These are phyloP conservation scores for Gracilaria caudata DNA, from an alignment of 23 red algal species.

Conservation along the genomic window DNA sequence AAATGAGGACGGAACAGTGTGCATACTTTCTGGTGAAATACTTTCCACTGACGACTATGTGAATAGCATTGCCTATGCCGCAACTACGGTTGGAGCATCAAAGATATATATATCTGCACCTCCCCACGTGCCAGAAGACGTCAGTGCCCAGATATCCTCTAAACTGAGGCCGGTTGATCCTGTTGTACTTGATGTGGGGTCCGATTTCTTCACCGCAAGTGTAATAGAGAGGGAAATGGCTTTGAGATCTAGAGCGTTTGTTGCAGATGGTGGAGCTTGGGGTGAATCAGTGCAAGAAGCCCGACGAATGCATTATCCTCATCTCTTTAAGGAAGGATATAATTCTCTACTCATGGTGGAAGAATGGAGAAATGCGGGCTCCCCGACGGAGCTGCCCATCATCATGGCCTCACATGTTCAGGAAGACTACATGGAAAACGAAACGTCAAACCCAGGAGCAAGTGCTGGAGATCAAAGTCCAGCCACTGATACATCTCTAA, in stretches of 20 bases:
- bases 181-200: constrained; percentile 40
- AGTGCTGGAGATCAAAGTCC: neutral
- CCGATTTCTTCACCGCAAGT: constrained; percentile 43
- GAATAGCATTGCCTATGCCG: constrained; percentile 33
- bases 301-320: constrained; percentile 10
- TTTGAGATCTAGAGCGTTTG: constrained; percentile 37
- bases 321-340: constrained; percentile 19
- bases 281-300: constrained; percentile 30
- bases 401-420: neutral
- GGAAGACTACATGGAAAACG: neutral
- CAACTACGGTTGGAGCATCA: constrained; percentile 13
- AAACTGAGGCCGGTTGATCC: constrained; percentile 32
- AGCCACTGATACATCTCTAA: neutral
- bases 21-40: neutral
- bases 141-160: constrained; percentile 17
- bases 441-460: neutral
- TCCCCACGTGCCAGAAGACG: constrained; percentile 19
- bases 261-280: constrained; percentile 54
- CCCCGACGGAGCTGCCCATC: constrained; percentile 21
- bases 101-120: constrained; percentile 42
- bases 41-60: constrained; percentile 22
- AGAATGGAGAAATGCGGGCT: constrained; percentile 46
- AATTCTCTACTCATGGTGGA: constrained; percentile 28
- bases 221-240: constrained; percentile 45
- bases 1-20: constrained; percentile 24